Conservation (phyloP, 441 rosid species). For the Bocquillonia castaneifolia region DNA sequence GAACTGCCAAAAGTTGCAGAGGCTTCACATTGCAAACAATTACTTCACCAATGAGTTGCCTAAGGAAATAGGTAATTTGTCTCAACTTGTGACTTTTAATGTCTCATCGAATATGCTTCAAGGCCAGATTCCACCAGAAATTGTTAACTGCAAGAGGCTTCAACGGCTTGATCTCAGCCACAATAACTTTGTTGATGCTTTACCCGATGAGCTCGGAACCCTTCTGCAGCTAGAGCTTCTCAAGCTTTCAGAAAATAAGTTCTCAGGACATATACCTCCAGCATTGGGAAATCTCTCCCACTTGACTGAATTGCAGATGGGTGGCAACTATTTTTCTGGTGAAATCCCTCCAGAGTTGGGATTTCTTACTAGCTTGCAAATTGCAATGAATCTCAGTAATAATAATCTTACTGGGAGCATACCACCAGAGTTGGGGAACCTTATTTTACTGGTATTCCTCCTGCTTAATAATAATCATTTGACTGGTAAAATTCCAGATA, state of each 20-base stretch:
- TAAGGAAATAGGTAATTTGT: conserved; percentile 65
- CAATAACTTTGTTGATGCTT: conserved; percentile 55
- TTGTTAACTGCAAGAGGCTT: conserved; percentile 77
- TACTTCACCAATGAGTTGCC: conserved; percentile 62
- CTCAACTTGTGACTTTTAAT: conserved; percentile 77
- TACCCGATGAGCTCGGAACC: conserved; percentile 73
- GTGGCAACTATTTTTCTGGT: conserved; percentile 77
- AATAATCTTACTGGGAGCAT: conserved; percentile 62
- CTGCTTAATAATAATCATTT: conserved; percentile 74
- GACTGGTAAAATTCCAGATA: conserved; percentile 64
- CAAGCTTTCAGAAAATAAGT: conserved; percentile 68
- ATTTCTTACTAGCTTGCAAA: conserved; percentile 79
- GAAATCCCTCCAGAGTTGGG: conserved; percentile 73
- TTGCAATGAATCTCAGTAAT: conserved; percentile 85
- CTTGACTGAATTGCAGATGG: conserved; percentile 94
- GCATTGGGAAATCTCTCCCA: conserved; percentile 77
- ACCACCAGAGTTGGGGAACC: conserved; percentile 77
- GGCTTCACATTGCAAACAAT: conserved; percentile 84
- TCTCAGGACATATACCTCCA: conserved; percentile 68
- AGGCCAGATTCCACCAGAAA: conserved; percentile 61
- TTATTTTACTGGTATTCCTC: conserved; percentile 61
- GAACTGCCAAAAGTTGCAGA: conserved; percentile 69
- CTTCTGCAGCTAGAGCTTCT: conserved; percentile 80
- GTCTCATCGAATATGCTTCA: conserved; percentile 70
- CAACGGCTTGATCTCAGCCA: conserved; percentile 86